Conservation (phyloP, 2,329 filamentous ascomycete genomes). For the Claviceps quebecensis region DNA sequence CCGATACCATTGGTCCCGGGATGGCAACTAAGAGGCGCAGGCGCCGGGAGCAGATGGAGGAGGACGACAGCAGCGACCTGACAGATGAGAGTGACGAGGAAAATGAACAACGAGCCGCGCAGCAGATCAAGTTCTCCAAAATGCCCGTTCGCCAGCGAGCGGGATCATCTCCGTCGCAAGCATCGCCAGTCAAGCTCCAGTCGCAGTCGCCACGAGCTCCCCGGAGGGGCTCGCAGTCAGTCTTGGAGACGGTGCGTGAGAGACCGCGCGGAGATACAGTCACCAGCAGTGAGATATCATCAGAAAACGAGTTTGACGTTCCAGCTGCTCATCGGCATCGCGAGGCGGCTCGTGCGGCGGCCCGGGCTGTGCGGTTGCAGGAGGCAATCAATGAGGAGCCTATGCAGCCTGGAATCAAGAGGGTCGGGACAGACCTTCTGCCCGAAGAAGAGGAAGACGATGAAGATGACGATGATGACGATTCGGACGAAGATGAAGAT, state of each 20-base stretch:
- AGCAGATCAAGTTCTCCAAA: slow-evolving; percentile 92
- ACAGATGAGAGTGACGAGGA: slow-evolving; percentile 78
- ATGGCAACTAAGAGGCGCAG: slow-evolving; percentile 52
- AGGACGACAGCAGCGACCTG: slow-evolving; percentile 74
- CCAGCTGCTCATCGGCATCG: slow-evolving; percentile 50
- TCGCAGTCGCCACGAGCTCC: slow-evolving; percentile 35
- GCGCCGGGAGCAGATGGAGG: slow-evolving; percentile 61
- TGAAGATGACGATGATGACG: neutral
- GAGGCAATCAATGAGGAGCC: slow-evolving; percentile 26
- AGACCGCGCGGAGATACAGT: slow-evolving; percentile 59
- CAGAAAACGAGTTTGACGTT: slow-evolving; percentile 64
- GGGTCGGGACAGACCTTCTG: slow-evolving; percentile 35
- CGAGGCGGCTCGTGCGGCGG: slow-evolving; percentile 44
- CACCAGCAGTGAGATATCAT: slow-evolving; percentile 72
- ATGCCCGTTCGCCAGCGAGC: slow-evolving; percentile 80
- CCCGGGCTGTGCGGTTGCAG: slow-evolving; percentile 24
- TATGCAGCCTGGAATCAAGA: slow-evolving; percentile 22
- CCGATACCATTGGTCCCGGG: slow-evolving; percentile 54
- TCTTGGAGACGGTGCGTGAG: slow-evolving; percentile 56
- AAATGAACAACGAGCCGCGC: slow-evolving; percentile 58
- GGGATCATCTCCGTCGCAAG: slow-evolving; percentile 74
- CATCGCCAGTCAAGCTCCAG: slow-evolving; percentile 44
- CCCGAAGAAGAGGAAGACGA: slow-evolving; percentile 35
- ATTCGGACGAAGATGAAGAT: slow-evolving; percentile 32
- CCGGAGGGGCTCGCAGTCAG: slow-evolving; percentile 56